Evolutionary conservation across 176 grass and related monocot species (phyloP), one percentile per base, ranked within the genome.

Genomic region (Zea luxurians): DNA sequence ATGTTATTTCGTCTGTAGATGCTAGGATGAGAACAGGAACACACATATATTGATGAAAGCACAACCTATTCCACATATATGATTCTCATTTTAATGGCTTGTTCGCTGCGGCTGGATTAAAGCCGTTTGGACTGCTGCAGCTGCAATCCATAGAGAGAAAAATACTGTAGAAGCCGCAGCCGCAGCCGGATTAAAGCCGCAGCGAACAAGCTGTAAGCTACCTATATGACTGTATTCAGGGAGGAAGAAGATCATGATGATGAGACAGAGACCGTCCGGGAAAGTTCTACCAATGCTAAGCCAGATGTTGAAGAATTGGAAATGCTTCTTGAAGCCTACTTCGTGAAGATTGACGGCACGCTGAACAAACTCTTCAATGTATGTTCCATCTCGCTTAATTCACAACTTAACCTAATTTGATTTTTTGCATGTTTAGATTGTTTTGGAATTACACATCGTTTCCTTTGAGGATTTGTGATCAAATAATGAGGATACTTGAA

Each of bases 271-370:
- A 73, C 52, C 45, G 54, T 13, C 10, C 16, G 44, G 8, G 80
- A 50, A 68, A 89, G 90, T 81, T 81, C 75, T 48, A 41, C 20
- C 16, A 35, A 44, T 59, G 66, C 81, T 49, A 92, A 92, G 73
- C 87, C 81, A 10, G 44, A 89, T 4, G 81, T 89, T 47, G 81
- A 93, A 21, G 90, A 93, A 57, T 16, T 87, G 84, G 90, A 89
- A 46, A 89, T 84, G 73, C 84, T 93, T 80, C 76, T 89, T 17
- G 86, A 92, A 82, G 86, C 90, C 61, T 89, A 89, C 83, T 92
- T 92, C 17, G 81, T 93, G 41, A 84, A 89, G 81, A 68, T 87
- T 8, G 90, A 93, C 53, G 78, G 84, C 57, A 93, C 87, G 12
- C 77, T 93, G 61, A 87, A 89, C 64, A 93, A 83, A 36, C 12